Base-by-base conservation (phyloP, 768 basidiomycete species). In the Lactifluus echinatus region DNA sequence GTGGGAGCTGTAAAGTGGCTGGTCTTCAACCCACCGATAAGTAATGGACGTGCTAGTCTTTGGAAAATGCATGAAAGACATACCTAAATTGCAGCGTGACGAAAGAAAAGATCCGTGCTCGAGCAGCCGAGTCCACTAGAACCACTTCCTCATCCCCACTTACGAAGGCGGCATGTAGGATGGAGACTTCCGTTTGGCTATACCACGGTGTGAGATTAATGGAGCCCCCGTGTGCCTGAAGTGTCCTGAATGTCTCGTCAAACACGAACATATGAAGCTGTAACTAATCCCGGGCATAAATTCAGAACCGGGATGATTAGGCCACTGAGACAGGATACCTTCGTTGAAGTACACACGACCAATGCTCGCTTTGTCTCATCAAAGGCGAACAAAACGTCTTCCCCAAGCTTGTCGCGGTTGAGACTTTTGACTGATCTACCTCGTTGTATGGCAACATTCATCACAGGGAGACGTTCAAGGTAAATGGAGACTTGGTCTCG, bases 1-100 rank as follows among this genome's bases (percentile, higher is more conserved):
- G 58, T 0, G 66, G 59, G 6, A 82, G 67, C 15, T 73, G 66
- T 4, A 81, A 61, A 0, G 73, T 68, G 0, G 80, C 76, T 11
- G 79, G 76, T 24, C 81, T 81, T 23, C 5, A 11, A 19, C 21
- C 12, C 17, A 47, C 11, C 33, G 21, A 29, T 17, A 39, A 54
- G 23, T 33, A 46, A 19, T 29, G n/a, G 3, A 12, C 28, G n/a
- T 15, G 23, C n/a, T n/a, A n/a, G 21, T 36, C 17, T 2, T 23
- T 24, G 8, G 6, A 21, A 29, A 14, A 29, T 3, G 11, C n/a
- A 36, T 23, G 28, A 15, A 36, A 8, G 15, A 58, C 70, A 28
- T 36, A 83, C 81, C 82, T 67, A 55, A 80, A 82, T 46, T 80
- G 77, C 54, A 77, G 73, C 0, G 79, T 78, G 2, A 78, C 68